These are phyloP conservation scores for Kalmanozyma brasiliensis DNA, from an alignment of 1,284 basidiomycete species.

Conservation along the genomic window DNA sequence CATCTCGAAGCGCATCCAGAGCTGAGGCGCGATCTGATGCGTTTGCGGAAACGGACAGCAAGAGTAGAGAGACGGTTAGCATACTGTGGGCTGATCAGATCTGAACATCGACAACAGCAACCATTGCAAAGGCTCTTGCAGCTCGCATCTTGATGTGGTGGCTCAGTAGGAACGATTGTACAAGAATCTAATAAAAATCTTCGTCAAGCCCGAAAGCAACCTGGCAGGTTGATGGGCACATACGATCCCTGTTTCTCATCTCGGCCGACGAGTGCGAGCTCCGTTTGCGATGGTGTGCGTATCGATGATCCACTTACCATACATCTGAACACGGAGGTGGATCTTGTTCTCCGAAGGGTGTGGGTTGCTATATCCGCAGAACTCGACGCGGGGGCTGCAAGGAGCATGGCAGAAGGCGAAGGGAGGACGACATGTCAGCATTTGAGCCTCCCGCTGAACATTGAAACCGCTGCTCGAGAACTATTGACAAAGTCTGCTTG, in stretches of 20 bases:
- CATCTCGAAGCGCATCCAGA: constrained; percentile 58
- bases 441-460: too few species aligned
- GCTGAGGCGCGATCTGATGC: constrained; percentile 54
- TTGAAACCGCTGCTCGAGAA: too few species aligned
- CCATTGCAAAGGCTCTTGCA: constrained; percentile 7
- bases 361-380: constrained; percentile 95
- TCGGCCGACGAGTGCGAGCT: constrained; percentile 16
- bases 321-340: constrained; percentile 97
- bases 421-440: too few species aligned
- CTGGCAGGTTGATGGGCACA: constrained; percentile 41
- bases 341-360: constrained; percentile 97
- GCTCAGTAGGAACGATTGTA: constrained; percentile 69
- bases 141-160: constrained; percentile 22
- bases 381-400: constrained; percentile 92
- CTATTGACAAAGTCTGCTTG: constrained; percentile 1
- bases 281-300: not conserved
- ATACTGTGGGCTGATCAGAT: not conserved
- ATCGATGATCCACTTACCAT: constrained; percentile 75
- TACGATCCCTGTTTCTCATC: constrained; percentile 57
- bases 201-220: constrained; percentile 51
- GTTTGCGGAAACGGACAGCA: constrained; percentile 4
- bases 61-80: constrained; percentile 1
- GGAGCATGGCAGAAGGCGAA: not conserved
- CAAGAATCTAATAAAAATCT: constrained; percentile 53
- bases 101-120: constrained; percentile 1